A percentile compares a stretch with the other conserved stretches of the same genome.
phyloP scores from a whole-genome alignment of 2,329 filamentous ascomycete species.

The Nemania sp. region DNA sequence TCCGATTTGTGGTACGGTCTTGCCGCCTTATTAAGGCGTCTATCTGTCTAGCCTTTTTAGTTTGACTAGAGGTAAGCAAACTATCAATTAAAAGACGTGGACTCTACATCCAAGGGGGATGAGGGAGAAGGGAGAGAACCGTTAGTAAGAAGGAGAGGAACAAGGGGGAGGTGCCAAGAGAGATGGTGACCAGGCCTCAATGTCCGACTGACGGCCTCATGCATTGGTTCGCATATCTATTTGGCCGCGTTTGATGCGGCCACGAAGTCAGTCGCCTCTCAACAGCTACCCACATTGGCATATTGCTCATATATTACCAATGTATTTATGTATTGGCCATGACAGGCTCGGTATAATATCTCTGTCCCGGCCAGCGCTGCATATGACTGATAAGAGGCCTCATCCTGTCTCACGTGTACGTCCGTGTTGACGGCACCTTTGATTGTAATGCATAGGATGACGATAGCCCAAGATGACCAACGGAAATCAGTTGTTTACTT shows the following conservation, averaged over 20 bases:
- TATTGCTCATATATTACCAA: too few species aligned
- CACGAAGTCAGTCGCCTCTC: too few species aligned
- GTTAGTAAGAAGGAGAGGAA: not conserved
- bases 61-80: not conserved
- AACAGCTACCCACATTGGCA: too few species aligned
- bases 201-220: too few species aligned
- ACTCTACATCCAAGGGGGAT: not conserved
- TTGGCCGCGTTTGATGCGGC: too few species aligned
- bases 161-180: not conserved
- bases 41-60: not conserved
- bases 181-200: too few species aligned
- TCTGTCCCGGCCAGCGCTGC: not conserved
- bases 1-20: not conserved
- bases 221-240: too few species aligned
- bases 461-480: not conserved
- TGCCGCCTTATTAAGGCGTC: slow-evolving; percentile 10
- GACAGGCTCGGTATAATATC: too few species aligned
- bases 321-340: too few species aligned
- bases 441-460: not conserved
- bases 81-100: not conserved
- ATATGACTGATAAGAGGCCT: not conserved
- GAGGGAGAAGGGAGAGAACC: too few species aligned
- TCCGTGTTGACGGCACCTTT: not conserved
- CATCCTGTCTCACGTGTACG: not conserved
- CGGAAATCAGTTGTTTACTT: too few species aligned